phyloP scores from a whole-genome alignment of 2,329 filamentous ascomycete species.

The Colletotrichum tropicicola region DNA sequence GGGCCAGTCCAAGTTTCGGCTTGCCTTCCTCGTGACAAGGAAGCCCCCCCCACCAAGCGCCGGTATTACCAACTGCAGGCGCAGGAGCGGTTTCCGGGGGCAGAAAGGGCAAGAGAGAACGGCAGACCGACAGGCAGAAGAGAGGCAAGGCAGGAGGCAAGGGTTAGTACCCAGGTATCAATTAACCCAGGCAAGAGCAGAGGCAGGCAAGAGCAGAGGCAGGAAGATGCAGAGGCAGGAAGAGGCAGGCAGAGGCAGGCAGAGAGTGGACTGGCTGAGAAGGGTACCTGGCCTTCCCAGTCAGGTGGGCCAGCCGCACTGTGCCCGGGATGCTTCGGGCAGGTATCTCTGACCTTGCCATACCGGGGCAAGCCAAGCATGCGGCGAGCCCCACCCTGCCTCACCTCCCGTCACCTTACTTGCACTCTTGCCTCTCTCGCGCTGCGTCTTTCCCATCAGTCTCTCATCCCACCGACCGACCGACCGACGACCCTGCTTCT shows the following conservation, averaged over 20 bases:
- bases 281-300: conserved; percentile 2
- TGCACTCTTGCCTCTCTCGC: not conserved
- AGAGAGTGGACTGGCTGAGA: not conserved
- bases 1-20: conserved; percentile 1
- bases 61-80: not conserved
- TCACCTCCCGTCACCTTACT: not conserved
- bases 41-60: not conserved
- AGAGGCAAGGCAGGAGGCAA: no score
- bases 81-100: not conserved
- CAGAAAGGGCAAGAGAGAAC: not conserved
- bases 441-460: conserved; percentile 13
- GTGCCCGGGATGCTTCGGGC: not conserved
- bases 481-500: conserved; percentile 11
- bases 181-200: not conserved
- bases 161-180: no score
- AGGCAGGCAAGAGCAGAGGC: not conserved
- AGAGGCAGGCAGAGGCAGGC: not conserved
- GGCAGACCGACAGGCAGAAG: no score
- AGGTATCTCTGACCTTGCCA: conserved; percentile 10
- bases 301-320: not conserved
- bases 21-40: not conserved
- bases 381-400: conserved; percentile 1
- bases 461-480: conserved; percentile 4
- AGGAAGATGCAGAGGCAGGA: not conserved
- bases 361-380: not conserved